Percentiles rank a stretch among this genome's conserved stretches.
Conservation (phyloP, 2,329 filamentous ascomycete genomes). For the Raffaelea arxii region DNA sequence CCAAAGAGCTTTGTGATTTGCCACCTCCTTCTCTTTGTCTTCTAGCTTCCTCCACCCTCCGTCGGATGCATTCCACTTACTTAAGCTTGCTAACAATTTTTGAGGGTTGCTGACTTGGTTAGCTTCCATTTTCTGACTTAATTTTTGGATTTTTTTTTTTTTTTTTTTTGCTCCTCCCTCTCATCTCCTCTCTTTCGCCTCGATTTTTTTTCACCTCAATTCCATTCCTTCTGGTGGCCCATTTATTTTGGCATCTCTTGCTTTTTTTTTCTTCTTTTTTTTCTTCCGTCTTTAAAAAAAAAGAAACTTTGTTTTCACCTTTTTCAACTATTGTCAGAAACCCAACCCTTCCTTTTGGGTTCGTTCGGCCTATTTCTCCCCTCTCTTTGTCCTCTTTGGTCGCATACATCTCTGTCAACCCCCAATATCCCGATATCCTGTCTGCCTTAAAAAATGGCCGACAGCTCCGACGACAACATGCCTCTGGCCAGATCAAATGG, state of each 20-base stretch:
- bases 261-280: conserved; percentile 14
- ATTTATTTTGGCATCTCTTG: too few relatives aligned
- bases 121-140: background rate
- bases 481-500: conserved; percentile 65
- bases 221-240: too few relatives aligned
- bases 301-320: background rate
- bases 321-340: background rate
- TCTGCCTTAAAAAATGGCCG: conserved; percentile 34
- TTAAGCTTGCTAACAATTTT: too few relatives aligned
- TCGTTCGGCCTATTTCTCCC: background rate
- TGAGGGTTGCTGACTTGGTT: too few relatives aligned
- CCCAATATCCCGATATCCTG: background rate
- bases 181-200: conserved; percentile 1
- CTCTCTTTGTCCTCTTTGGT: conserved; percentile 7
- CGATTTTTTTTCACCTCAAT: conserved; percentile 14
- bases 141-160: conserved; percentile 1
- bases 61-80: too few relatives aligned
- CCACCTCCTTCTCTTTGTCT: too few relatives aligned
- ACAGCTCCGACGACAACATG: conserved; percentile 69
- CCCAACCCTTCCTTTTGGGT: too few relatives aligned
- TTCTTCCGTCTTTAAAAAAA: background rate
- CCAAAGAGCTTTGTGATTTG: too few relatives aligned
- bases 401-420: background rate
- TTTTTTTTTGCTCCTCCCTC: conserved; percentile 18
- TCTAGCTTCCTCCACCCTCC: too few relatives aligned